Evolutionary conservation across 768 basidiomycete genomes (phyloP).

Genomic region (Nidularia pulvinata): DNA sequence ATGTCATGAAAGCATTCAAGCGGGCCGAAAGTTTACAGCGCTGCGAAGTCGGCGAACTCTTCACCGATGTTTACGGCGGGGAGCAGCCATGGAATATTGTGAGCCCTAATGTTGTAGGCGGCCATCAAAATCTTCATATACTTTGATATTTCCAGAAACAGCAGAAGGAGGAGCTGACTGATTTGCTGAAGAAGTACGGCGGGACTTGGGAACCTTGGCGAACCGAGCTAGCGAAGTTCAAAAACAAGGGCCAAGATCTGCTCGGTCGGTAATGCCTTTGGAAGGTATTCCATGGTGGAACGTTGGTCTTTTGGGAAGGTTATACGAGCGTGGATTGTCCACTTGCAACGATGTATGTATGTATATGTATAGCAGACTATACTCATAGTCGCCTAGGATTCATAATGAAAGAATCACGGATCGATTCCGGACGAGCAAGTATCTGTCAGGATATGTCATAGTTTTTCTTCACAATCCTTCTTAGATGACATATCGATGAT

Average conservation of each 20-base stretch:
- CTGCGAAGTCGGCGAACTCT: conserved; percentile 75
- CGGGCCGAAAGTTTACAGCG: conserved; percentile 71
- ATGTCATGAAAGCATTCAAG: conserved; percentile 80
- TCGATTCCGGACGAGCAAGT: neutral
- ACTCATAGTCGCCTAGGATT: neutral
- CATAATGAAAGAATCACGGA: neutral
- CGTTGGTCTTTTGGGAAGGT: too few relatives aligned
- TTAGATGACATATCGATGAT: too few relatives aligned
- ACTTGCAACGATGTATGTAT: neutral
- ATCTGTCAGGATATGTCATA: too few relatives aligned
- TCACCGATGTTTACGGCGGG: conserved; percentile 87
- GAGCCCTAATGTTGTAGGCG: conserved; percentile 19
- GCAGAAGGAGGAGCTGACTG: conserved; percentile 76
- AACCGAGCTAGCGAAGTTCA: conserved; percentile 76
- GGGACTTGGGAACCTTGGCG: conserved; percentile 86
- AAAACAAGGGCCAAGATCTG: conserved; percentile 68
- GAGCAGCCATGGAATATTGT: conserved; percentile 86
- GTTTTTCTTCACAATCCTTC: too few relatives aligned
- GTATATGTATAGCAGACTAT: neutral
- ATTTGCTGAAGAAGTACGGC: conserved; percentile 84
- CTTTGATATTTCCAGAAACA: conserved; percentile 52
- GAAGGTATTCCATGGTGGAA: too few relatives aligned
- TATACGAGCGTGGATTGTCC: too few relatives aligned
- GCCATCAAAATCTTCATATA: conserved; percentile 2
- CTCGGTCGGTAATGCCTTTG: conserved; percentile 9